These are phyloP conservation scores for Tylopilus felleus DNA, from an alignment of 768 basidiomycete genomes.

Conservation along the genomic window DNA sequence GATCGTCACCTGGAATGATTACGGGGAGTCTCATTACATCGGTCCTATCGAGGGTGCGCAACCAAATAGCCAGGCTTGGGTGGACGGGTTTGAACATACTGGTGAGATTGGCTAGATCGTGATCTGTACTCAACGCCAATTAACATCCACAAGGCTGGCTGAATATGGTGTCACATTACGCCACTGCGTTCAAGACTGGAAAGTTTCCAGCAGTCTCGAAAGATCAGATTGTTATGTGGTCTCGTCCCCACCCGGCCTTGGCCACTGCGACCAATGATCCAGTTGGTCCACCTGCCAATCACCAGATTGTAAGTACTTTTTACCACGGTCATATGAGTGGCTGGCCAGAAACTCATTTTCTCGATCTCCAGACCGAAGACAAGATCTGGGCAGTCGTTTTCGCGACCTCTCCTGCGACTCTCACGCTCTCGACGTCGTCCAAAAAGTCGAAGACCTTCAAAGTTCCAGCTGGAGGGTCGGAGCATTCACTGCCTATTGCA, in stretches of 20 bases:
- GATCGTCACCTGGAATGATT: conserved; percentile 71
- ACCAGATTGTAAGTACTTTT: conserved; percentile 46
- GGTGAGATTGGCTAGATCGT: too few relatives aligned
- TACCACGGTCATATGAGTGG: not conserved
- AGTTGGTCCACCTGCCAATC: conserved; percentile 54
- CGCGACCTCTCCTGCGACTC: conserved; percentile 50
- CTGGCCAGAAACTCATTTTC: conserved; percentile 1
- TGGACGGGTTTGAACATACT: conserved; percentile 55
- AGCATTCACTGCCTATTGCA: conserved; percentile 55
- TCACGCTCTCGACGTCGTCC: conserved; percentile 52
- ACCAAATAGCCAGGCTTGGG: conserved; percentile 69
- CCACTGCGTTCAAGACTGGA: conserved; percentile 72
- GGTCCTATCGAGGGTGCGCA: conserved; percentile 70
- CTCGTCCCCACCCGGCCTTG: conserved; percentile 56
- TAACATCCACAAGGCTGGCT: conserved; percentile 52
- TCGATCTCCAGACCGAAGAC: conserved; percentile 48
- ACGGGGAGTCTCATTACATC: conserved; percentile 73
- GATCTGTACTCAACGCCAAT: not conserved
- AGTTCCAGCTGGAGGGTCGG: conserved; percentile 58
- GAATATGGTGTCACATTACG: conserved; percentile 60
- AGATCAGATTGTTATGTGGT: conserved; percentile 67
- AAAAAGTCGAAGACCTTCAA: conserved; percentile 42
- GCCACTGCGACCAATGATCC: conserved; percentile 56
- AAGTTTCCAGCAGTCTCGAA: conserved; percentile 51
- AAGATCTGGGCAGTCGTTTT: conserved; percentile 66